These are phyloP conservation scores for Pseudomonodictys pantanalensis DNA, from an alignment of 495 filamentous ascomycete genomes.

Conservation along the genomic window DNA sequence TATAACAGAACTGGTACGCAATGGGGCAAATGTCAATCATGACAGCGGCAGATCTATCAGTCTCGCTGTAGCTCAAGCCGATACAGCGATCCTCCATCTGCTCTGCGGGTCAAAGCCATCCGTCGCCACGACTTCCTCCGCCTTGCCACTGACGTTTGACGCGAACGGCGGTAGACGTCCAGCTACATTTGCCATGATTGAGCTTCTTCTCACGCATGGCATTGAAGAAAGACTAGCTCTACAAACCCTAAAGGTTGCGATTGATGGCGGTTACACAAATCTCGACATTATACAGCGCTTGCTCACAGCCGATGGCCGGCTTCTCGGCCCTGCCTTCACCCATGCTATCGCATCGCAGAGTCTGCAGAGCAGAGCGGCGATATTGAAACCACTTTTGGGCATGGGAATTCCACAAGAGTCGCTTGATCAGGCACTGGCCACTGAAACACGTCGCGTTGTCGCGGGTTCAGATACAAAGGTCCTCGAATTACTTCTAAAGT, in stretches of 20 bases:
- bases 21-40: conserved; percentile 18
- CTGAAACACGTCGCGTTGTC: conserved; percentile 7
- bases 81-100: conserved; percentile 12
- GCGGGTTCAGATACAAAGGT: neutral
- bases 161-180: neutral
- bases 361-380: conserved; percentile 2
- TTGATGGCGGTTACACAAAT: conserved; percentile 12
- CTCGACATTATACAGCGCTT: conserved; percentile 29
- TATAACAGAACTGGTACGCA: conserved; percentile 18
- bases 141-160: conserved; percentile 19
- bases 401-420: conserved; percentile 2
- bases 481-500: conserved; percentile 13
- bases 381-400: conserved; percentile 6
- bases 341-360: neutral
- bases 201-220: conserved; percentile 7
- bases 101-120: conserved; percentile 13
- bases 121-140: conserved; percentile 2
- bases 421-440: conserved; percentile 13
- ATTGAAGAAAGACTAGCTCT: neutral
- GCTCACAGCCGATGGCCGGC: neutral
- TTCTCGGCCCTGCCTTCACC: conserved; percentile 12
- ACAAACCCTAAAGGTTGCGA: conserved; percentile 12
- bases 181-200: conserved; percentile 14
- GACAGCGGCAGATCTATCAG: conserved; percentile 15
- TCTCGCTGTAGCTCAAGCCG: conserved; percentile 16